Conservation (phyloP, 2,329 filamentous ascomycete genomes). For the Aspergillus fructus region DNA sequence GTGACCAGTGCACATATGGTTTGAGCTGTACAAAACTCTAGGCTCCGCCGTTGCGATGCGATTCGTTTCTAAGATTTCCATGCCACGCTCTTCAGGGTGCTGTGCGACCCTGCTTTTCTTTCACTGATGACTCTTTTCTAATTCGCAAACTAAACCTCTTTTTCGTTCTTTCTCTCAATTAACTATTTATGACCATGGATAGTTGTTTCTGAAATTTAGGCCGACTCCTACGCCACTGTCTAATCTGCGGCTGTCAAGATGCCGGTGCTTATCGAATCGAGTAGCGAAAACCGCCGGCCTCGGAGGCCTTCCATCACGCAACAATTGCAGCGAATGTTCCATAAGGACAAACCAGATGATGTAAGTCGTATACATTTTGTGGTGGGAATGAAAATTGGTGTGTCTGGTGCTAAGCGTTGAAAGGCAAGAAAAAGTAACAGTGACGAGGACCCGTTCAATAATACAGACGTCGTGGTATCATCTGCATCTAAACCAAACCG, state of each 20-base stretch:
- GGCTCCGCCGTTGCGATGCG: slow-evolving; percentile 6
- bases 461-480: not conserved
- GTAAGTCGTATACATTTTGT: slow-evolving; percentile 13
- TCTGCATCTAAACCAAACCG: not conserved
- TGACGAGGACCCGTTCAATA: not conserved
- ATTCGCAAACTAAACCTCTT: not conserved
- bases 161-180: not conserved
- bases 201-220: not conserved
- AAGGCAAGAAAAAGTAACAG: slow-evolving; percentile 7
- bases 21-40: slow-evolving; percentile 6
- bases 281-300: slow-evolving; percentile 11
- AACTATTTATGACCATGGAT: not conserved
- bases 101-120: not conserved
- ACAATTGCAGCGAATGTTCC: slow-evolving; percentile 23
- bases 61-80: not conserved
- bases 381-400: not conserved
- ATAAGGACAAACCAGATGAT: slow-evolving; percentile 16
- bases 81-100: not conserved
- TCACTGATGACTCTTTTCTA: not conserved
- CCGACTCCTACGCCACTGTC: not conserved
- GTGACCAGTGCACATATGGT: slow-evolving; percentile 7
- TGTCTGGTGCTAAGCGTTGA: not conserved
- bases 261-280: slow-evolving; percentile 10
- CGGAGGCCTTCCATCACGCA: slow-evolving; percentile 23
- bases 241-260: slow-evolving; percentile 3